A percentile compares a stretch with the other conserved stretches of the same genome.
These are phyloP conservation scores for Ascochyta fabae DNA, from an alignment of 2,329 filamentous ascomycete genomes.

Conservation along the genomic window DNA sequence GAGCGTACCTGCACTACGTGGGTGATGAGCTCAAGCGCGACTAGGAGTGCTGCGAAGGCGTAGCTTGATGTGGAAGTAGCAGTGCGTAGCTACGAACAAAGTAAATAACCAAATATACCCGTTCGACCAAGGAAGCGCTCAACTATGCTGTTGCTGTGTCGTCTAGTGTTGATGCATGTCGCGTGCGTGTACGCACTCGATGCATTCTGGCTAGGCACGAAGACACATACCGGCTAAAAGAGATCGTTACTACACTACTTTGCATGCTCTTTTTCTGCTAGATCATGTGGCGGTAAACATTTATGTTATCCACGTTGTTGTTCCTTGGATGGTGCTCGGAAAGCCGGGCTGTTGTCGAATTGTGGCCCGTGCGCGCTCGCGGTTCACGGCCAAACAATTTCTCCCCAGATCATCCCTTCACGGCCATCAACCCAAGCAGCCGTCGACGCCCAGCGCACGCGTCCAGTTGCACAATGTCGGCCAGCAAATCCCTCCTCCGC, in stretches of 20 bases:
- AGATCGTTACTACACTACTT: no score
- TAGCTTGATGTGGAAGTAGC: background rate
- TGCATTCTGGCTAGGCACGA: slow-evolving; percentile 15
- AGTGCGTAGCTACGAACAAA: slow-evolving; percentile 3
- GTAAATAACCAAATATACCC: slow-evolving; percentile 15
- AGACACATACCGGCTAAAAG: slow-evolving; percentile 35
- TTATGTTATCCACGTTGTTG: no score
- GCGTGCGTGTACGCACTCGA: no score
- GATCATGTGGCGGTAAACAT: no score
- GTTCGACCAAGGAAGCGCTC: background rate
- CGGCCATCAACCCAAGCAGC: slow-evolving; percentile 14
- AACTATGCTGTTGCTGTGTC: background rate
- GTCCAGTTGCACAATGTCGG: slow-evolving; percentile 40
- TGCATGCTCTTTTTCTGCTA: no score
- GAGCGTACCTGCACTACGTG: slow-evolving; percentile 94
- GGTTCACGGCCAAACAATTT: no score
- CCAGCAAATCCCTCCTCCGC: slow-evolving; percentile 40
- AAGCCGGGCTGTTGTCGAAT: no score
- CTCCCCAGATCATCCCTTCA: slow-evolving; percentile 17
- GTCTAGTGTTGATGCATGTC: background rate
- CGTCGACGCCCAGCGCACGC: slow-evolving; percentile 14
- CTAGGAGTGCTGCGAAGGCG: slow-evolving; percentile 9
- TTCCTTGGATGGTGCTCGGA: no score
- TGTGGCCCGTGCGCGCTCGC: no score
- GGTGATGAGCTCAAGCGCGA: slow-evolving; percentile 76